phyloP scores from a whole-genome alignment of 768 basidiomycete species.

The Glaciozyma martinii region DNA sequence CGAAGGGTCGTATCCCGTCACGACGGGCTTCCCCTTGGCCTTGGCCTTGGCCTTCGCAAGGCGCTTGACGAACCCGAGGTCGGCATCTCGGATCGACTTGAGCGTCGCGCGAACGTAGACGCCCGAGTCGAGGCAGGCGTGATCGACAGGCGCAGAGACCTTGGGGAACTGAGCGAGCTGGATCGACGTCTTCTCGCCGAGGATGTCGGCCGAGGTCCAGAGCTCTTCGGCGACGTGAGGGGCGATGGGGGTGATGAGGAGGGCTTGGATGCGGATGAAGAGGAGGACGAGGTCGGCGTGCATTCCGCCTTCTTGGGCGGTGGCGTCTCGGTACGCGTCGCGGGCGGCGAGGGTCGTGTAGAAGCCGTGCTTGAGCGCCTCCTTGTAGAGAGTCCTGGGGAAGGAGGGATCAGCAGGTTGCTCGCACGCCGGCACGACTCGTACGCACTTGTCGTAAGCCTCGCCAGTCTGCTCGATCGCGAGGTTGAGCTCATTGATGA shows the following conservation, averaged over 20 bases:
- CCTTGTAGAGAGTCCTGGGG: conserved; percentile 81
- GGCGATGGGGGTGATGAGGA: conserved; percentile 75
- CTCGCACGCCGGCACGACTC: conserved; percentile 1
- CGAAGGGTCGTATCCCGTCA: conserved; percentile 56
- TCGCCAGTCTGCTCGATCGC: conserved; percentile 71
- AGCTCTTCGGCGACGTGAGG: conserved; percentile 93
- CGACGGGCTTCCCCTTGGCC: conserved; percentile 45
- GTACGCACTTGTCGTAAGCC: conserved; percentile 68
- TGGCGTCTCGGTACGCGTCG: conserved; percentile 94
- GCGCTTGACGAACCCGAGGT: conserved; percentile 66
- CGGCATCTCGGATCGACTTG: conserved; percentile 83
- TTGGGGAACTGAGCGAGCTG: conserved; percentile 80
- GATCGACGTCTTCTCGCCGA: conserved; percentile 64
- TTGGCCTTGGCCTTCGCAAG: conserved; percentile 63
- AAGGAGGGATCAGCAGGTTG: background rate
- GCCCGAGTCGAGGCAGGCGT: conserved; percentile 59
- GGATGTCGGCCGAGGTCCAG: conserved; percentile 53
- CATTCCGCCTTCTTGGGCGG: conserved; percentile 59
- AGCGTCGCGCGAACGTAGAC: conserved; percentile 82
- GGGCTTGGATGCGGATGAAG: conserved; percentile 73
- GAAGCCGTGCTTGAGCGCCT: conserved; percentile 87
- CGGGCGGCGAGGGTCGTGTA: conserved; percentile 87
- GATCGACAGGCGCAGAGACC: conserved; percentile 53
- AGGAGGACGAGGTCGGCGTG: conserved; percentile 73
- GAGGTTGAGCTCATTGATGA: conserved; percentile 82